Percentiles rank a stretch among this genome's conserved stretches.
Evolutionary conservation across 2,329 filamentous ascomycete genomes (phyloP).

Genomic region (Hymenotorrendiella dingleyae): DNA sequence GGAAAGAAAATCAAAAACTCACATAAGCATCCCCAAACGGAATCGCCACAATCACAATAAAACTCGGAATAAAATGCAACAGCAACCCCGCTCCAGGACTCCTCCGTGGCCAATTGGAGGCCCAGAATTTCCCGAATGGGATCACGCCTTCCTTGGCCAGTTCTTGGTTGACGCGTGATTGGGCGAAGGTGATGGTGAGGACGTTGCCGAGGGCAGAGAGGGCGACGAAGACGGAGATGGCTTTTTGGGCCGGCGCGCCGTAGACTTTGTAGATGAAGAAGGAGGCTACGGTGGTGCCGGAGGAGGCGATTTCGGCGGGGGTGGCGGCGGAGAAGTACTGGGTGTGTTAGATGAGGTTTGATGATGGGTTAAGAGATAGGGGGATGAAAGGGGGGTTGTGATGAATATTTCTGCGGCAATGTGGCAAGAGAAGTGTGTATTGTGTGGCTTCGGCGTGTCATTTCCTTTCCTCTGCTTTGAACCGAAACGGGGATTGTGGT

Average conservation of each 20-base stretch:
- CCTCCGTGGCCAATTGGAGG: constrained; percentile 14
- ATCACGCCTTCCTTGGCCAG: constrained; percentile 42
- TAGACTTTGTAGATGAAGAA: constrained; percentile 49
- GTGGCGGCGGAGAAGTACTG: constrained; percentile 51
- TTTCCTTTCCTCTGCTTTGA: too few relatives aligned
- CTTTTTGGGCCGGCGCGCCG: constrained; percentile 35
- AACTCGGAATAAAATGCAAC: constrained; percentile 56
- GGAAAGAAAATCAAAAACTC: constrained; percentile 7
- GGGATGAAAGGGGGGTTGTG: background rate
- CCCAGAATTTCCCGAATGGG: constrained; percentile 35
- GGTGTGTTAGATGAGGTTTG: background rate
- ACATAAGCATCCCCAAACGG: constrained; percentile 35
- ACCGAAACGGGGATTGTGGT: too few relatives aligned
- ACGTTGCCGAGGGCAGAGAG: constrained; percentile 44
- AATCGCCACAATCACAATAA: constrained; percentile 45
- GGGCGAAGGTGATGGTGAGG: constrained; percentile 41
- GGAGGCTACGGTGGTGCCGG: constrained; percentile 48
- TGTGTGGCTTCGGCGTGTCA: too few relatives aligned
- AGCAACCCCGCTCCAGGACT: constrained; percentile 33
- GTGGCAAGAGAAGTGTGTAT: too few relatives aligned
- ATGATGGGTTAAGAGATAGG: background rate
- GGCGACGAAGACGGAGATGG: constrained; percentile 41
- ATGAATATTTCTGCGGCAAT: too few relatives aligned
- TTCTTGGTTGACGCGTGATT: constrained; percentile 41
- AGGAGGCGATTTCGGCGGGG: constrained; percentile 45